phyloP scores from a whole-genome alignment of 1,284 basidiomycete species.

The Microbotryomycetes sp. region DNA sequence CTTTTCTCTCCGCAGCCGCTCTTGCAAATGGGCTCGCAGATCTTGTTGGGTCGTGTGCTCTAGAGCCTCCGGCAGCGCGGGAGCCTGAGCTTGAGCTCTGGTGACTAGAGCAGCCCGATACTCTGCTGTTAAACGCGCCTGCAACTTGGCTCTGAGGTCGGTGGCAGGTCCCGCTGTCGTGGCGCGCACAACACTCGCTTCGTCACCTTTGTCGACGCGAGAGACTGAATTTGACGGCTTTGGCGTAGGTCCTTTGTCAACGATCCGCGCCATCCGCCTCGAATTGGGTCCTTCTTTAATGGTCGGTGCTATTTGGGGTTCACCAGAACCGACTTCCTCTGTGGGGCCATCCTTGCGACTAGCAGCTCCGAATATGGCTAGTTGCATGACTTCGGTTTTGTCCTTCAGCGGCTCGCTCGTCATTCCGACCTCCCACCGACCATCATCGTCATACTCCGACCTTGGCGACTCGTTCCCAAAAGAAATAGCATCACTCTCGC shows the following conservation, averaged over 20 bases:
- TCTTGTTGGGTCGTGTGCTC: not conserved
- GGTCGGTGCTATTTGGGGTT: too few species aligned
- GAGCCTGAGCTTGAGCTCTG: not conserved
- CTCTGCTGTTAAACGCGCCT: conserved; percentile 22
- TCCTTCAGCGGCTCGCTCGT: not conserved
- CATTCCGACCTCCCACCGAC: not conserved
- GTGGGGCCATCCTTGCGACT: not conserved
- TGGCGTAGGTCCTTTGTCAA: too few species aligned
- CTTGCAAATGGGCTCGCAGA: not conserved
- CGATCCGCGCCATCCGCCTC: too few species aligned
- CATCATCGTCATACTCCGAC: not conserved
- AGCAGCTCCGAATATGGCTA: not conserved
- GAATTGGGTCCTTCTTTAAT: too few species aligned
- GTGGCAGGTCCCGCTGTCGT: not conserved
- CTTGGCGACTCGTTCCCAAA: not conserved
- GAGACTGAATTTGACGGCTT: too few species aligned
- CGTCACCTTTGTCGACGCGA: too few species aligned
- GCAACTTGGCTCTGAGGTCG: conserved; percentile 12
- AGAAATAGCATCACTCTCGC: not conserved
- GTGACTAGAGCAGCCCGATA: conserved; percentile 21
- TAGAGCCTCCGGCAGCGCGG: not conserved
- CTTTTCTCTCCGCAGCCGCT: not conserved
- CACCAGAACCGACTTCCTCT: not conserved
- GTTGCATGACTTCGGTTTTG: not conserved
- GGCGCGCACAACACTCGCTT: too few species aligned